These are phyloP conservation scores for Microbotryum silenes-acaulis DNA, from an alignment of 1,284 basidiomycete species.

Conservation along the genomic window DNA sequence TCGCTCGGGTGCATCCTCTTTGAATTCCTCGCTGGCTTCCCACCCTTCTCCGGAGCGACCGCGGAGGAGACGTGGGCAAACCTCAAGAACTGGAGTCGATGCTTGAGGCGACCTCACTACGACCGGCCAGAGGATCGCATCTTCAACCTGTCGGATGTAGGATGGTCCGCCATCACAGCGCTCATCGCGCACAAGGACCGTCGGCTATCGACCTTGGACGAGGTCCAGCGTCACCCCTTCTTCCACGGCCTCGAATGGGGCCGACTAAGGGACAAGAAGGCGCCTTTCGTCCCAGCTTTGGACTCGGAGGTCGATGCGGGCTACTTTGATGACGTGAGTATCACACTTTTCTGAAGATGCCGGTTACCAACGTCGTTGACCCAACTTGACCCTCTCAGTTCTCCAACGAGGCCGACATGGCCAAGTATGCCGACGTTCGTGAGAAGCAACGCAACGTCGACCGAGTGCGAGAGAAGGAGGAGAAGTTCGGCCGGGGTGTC, in stretches of 20 bases:
- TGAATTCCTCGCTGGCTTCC: slow-evolving; percentile 64
- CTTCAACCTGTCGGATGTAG: slow-evolving; percentile 88
- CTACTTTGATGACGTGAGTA: slow-evolving; percentile 97
- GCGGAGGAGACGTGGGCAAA: slow-evolving; percentile 99
- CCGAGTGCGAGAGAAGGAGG: slow-evolving; percentile 74
- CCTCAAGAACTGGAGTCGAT: slow-evolving; percentile 90
- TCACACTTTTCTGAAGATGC: slow-evolving; percentile 34
- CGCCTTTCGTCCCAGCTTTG: slow-evolving; percentile 92
- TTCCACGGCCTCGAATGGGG: slow-evolving; percentile 71
- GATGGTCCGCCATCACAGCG: slow-evolving; percentile 94
- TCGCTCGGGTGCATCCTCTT: slow-evolving; percentile 97
- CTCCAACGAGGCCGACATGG: slow-evolving; percentile 73
- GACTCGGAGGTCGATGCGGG: slow-evolving; percentile 94
- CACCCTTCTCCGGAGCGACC: slow-evolving; percentile 90
- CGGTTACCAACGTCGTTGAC: not conserved
- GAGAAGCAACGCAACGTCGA: slow-evolving; percentile 97
- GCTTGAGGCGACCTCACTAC: slow-evolving; percentile 84
- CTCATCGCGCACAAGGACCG: slow-evolving; percentile 67
- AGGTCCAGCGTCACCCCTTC: slow-evolving; percentile 75
- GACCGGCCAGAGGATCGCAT: slow-evolving; percentile 93
- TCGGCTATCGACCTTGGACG: slow-evolving; percentile 65
- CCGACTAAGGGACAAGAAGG: slow-evolving; percentile 63
- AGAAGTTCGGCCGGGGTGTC: slow-evolving; percentile 60
- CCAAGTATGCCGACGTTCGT: slow-evolving; percentile 81
- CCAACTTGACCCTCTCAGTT: slow-evolving; percentile 7